These are phyloP conservation scores for Zygosaccharomyces kombuchaensis DNA, from an alignment of 805 yeast genomes.

Conservation along the genomic window DNA sequence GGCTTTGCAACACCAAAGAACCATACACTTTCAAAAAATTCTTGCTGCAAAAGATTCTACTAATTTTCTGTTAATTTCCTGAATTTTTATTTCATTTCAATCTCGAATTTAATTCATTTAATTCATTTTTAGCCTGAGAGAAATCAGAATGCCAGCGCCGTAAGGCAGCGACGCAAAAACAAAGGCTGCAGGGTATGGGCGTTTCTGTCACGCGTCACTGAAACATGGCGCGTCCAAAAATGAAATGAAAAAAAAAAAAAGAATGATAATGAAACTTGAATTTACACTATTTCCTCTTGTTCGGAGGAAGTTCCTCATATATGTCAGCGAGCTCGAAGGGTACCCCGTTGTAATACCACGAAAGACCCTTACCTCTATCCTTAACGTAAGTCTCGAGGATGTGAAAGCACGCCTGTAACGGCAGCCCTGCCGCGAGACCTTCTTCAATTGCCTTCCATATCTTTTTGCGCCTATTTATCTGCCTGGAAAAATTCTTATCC, in stretches of 20 bases:
- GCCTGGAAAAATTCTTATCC: slow-evolving; percentile 32
- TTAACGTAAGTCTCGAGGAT: slow-evolving; percentile 24
- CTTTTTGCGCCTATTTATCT: slow-evolving; percentile 32
- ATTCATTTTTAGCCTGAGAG: not conserved
- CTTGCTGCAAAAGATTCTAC: not conserved
- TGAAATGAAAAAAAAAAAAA: not conserved
- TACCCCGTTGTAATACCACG: slow-evolving; percentile 31
- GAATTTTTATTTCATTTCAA: not conserved
- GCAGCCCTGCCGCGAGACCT: slow-evolving; percentile 25
- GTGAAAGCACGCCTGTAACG: slow-evolving; percentile 22
- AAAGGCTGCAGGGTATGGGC: not conserved
- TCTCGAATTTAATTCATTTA: not conserved
- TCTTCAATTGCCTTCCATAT: slow-evolving; percentile 32
- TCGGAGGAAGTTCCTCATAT: slow-evolving; percentile 5
- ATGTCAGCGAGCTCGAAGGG: slow-evolving; percentile 24
- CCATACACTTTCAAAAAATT: not conserved
- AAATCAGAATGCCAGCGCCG: not conserved
- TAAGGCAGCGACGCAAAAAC: slow-evolving; percentile 5
- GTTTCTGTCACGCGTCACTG: slow-evolving; percentile 4
- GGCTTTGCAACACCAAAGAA: not conserved
- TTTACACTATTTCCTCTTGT: not conserved
- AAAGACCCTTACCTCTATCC: slow-evolving; percentile 24
- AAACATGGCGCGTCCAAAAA: not conserved
- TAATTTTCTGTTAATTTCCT: not conserved
- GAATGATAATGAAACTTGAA: not conserved